Conservation (phyloP, 192 early-diverging fungal genomes). For the Backusella sp. region DNA sequence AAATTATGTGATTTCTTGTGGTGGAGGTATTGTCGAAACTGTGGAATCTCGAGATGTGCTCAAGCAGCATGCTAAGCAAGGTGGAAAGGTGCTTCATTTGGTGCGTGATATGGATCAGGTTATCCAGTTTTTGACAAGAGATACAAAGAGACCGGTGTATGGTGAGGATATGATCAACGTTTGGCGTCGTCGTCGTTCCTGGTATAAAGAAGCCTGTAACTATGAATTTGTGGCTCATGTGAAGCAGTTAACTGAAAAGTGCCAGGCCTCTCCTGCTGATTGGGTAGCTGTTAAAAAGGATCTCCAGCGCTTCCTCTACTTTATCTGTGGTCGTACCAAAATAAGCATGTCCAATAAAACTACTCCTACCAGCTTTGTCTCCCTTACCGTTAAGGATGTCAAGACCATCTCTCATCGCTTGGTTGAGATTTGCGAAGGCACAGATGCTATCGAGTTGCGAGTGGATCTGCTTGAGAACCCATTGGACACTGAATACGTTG, state of each 20-base stretch:
- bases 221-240: conserved; percentile 72
- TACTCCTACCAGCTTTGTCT: conserved; percentile 78
- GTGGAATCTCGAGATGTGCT: conserved; percentile 63
- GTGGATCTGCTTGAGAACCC: conserved; percentile 75
- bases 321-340: conserved; percentile 51
- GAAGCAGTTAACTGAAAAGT: conserved; percentile 32
- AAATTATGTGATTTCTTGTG: conserved; percentile 82
- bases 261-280: conserved; percentile 44
- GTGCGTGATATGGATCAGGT: conserved; percentile 79
- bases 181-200: conserved; percentile 73
- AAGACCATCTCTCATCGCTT: conserved; percentile 53
- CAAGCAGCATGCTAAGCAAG: conserved; percentile 53
- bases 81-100: conserved; percentile 79
- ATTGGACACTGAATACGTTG: conserved; percentile 63
- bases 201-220: conserved; percentile 77
- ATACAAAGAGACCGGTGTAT: conserved; percentile 81
- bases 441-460: conserved; percentile 90
- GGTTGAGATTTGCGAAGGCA: conserved; percentile 67
- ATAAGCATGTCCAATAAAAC: conserved; percentile 31
- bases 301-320: conserved; percentile 67
- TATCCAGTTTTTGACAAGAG: conserved; percentile 71
- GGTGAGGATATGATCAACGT: conserved; percentile 78
- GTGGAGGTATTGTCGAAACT: conserved; percentile 93
- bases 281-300: conserved; percentile 76
- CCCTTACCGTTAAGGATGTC: conserved; percentile 73